These are phyloP conservation scores for Nicotiana noctiflora DNA, from an alignment of 257 asterid species.

Conservation along the genomic window DNA sequence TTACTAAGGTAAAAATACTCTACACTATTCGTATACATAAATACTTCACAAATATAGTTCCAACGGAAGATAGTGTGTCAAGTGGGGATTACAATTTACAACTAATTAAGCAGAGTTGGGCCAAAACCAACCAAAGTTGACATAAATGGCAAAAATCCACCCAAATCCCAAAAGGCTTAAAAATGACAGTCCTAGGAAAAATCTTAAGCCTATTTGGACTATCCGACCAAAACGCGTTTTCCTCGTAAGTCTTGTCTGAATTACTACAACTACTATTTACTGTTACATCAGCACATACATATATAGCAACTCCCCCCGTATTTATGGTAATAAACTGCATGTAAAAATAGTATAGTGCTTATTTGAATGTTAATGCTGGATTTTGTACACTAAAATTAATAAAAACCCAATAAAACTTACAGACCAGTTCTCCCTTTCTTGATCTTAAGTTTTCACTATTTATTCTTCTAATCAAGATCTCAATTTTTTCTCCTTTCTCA, in stretches of 20 bases:
- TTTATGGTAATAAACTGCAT: not conserved
- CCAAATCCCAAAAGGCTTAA: not conserved
- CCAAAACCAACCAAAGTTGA: too few relatives aligned
- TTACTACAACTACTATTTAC: not conserved
- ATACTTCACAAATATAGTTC: too few relatives aligned
- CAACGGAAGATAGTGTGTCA: too few relatives aligned
- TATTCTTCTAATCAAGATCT: conserved; percentile 16
- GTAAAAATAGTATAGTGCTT: not conserved
- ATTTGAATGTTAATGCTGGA: not conserved
- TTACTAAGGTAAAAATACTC: too few relatives aligned
- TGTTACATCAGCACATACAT: not conserved
- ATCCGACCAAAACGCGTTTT: conserved; percentile 10
- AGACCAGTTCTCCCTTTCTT: not conserved
- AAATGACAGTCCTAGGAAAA: not conserved
- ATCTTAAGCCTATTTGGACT: not conserved
- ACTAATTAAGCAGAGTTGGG: too few relatives aligned
- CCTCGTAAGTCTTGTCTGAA: not conserved
- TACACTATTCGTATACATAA: too few relatives aligned
- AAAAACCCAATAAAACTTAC: not conserved
- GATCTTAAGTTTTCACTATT: not conserved
- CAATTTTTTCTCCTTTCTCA: not conserved
- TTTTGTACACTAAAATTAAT: not conserved
- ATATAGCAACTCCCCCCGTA: not conserved
- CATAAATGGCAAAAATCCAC: not conserved
- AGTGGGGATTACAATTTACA: too few relatives aligned